phyloP scores from a whole-genome alignment of 345 rosid species.

The Dipteronia sinensis region DNA sequence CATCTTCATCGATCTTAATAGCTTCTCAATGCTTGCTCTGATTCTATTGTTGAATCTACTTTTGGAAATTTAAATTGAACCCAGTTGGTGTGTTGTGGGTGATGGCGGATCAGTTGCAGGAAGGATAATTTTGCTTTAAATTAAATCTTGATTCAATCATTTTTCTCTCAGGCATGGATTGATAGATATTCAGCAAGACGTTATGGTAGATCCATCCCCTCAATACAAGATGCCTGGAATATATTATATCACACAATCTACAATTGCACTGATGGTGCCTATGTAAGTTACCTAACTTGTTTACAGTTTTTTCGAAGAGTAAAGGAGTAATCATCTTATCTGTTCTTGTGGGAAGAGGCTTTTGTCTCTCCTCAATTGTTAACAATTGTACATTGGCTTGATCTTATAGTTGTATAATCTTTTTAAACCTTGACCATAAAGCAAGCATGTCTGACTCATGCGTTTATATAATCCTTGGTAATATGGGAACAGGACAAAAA shows the following conservation, averaged over 20 bases:
- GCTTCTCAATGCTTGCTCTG: background rate
- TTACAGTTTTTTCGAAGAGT: background rate
- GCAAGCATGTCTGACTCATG: background rate
- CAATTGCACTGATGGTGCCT: constrained; percentile 70
- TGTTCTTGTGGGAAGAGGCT: background rate
- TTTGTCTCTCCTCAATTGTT: background rate
- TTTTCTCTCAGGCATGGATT: constrained; percentile 57
- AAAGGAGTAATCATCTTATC: background rate
- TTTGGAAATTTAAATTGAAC: background rate
- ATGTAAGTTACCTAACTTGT: constrained; percentile 43
- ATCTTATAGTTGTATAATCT: constrained; percentile 3
- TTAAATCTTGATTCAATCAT: constrained; percentile 6
- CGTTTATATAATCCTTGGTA: background rate
- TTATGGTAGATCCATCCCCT: constrained; percentile 51
- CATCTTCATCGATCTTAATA: background rate
- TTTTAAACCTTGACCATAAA: background rate
- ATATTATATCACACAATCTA: constrained; percentile 61
- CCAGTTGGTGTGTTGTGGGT: background rate
- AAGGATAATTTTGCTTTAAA: background rate
- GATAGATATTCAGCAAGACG: constrained; percentile 53
- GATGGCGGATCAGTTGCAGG: background rate
- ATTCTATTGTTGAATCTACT: background rate
- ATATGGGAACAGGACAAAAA: constrained; percentile 62
- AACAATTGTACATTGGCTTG: background rate
- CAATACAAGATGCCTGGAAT: constrained; percentile 55